Evolutionary conservation across 768 basidiomycete species (phyloP), one percentile per base, ranked within the genome.

Genomic region (Leucogyrophana mollusca): DNA sequence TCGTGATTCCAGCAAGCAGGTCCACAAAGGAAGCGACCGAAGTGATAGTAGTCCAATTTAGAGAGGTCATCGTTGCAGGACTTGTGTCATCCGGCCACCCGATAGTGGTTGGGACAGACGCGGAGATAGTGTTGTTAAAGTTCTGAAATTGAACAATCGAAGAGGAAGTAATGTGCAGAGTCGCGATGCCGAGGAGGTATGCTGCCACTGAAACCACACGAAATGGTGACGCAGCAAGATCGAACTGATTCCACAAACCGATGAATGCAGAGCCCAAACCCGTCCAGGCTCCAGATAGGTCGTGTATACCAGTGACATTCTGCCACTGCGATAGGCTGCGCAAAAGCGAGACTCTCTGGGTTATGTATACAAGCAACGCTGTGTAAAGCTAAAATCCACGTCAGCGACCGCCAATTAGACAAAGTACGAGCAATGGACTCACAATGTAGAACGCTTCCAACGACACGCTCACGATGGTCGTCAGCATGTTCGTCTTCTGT

Each of bases 101-200:
- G 4, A 27, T 7, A 5, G 2, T 21, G 11, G 20, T 34, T 17
- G 17, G 20, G 14, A 34, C 25, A 18, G 13, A 24, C 9, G 32
- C 23, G 4, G 16, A 4, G 9, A 9, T 30, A 2, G 35, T 27
- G 11, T 20, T 10, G 43, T 43, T 48, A 30, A 43, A 49, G 6
- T 40, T 34, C 18, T 47, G 39, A 9, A 47, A 30, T 16, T 42
- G 34, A 9, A 51, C 10, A 3, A 51, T 9, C 4, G 40, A 43
- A 13, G 50, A 46, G 9, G 50, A 51, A 9, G 50, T 48, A 3
- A 51, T 11, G n/a, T 51, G 46, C 4, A 51, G 9, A 6, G 36
- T 40, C 1, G 50, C 27, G 18, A 51, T 40, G 6, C 34, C 32
- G 11, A 35, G n/a, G 17, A 51, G 46, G 24, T 51, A 51, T 9